These are phyloP conservation scores for Amylocystis lapponica DNA, from an alignment of 768 basidiomycete species.

Conservation along the genomic window DNA sequence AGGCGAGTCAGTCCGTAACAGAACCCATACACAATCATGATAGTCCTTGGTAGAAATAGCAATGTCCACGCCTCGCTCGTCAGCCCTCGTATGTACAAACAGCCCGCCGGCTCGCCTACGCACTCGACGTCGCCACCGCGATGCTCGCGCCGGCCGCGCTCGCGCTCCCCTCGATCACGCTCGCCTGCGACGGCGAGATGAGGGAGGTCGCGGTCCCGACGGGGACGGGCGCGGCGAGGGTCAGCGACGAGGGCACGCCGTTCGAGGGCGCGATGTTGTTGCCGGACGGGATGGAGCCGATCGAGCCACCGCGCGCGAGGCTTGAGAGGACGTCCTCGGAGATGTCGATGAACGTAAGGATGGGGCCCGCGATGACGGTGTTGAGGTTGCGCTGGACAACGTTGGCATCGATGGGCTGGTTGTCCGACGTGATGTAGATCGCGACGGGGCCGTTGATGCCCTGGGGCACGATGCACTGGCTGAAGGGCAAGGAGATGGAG, in stretches of 20 bases:
- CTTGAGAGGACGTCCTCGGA: conserved; percentile 45
- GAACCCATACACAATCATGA: too few relatives aligned
- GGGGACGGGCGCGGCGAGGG: conserved; percentile 28
- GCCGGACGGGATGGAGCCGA: conserved; percentile 21
- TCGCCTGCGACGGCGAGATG: conserved; percentile 21
- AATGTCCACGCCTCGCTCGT: too few relatives aligned
- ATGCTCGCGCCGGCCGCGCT: conserved; percentile 6
- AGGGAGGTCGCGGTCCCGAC: conserved; percentile 12
- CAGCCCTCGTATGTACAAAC: too few relatives aligned
- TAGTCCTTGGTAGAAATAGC: too few relatives aligned
- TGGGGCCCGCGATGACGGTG: conserved; percentile 66
- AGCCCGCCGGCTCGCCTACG: too few relatives aligned
- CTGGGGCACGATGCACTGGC: conserved; percentile 55
- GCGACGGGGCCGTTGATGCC: conserved; percentile 73
- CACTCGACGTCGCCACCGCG: too few relatives aligned
- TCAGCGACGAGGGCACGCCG: too few relatives aligned
- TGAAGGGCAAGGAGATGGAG: conserved; percentile 54
- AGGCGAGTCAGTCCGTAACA: too few relatives aligned
- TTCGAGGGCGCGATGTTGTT: conserved; percentile 12
- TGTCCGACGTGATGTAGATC: conserved; percentile 60
- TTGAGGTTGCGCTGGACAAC: conserved; percentile 47
- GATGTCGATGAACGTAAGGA: conserved; percentile 61
- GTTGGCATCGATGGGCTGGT: conserved; percentile 58
- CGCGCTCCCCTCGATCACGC: conserved; percentile 25
- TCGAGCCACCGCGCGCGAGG: too few relatives aligned